Percentiles rank a stretch among this genome's conserved stretches.
Evolutionary conservation across 2,329 filamentous ascomycete genomes (phyloP).

Genomic region (Calonectria hongkongensis): DNA sequence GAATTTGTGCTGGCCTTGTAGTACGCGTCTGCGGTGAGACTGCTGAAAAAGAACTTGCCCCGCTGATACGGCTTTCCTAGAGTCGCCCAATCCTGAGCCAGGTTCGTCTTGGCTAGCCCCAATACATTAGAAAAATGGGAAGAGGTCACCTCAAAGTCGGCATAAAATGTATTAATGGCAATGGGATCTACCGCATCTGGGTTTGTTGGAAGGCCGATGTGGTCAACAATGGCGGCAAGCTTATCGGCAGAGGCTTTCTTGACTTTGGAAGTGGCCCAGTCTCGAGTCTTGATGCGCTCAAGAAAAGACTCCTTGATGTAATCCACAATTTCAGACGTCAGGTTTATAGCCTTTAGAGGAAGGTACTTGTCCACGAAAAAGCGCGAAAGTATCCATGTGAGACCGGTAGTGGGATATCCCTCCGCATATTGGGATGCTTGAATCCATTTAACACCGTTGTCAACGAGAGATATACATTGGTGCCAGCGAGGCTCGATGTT

Average conservation of each 20-base stretch:
- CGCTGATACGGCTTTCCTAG: constrained; percentile 77
- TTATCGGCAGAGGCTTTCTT: constrained; percentile 77
- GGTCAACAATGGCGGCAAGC: constrained; percentile 79
- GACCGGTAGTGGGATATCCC: constrained; percentile 55
- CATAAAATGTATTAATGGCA: constrained; percentile 75
- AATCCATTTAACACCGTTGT: constrained; percentile 40
- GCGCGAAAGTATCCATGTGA: constrained; percentile 81
- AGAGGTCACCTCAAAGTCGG: constrained; percentile 67
- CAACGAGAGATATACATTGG: constrained; percentile 31
- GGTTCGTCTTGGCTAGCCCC: constrained; percentile 68
- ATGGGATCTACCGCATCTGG: constrained; percentile 77
- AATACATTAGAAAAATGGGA: constrained; percentile 76
- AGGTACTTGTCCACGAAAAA: constrained; percentile 84
- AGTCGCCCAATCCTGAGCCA: constrained; percentile 72
- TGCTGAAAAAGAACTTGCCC: constrained; percentile 76
- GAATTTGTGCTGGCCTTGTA: constrained; percentile 80
- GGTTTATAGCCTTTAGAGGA: constrained; percentile 77
- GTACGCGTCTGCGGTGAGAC: constrained; percentile 79
- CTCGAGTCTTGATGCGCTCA: constrained; percentile 72
- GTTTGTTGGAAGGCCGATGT: constrained; percentile 80
- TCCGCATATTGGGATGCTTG: fast-evolving
- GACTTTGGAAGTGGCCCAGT: constrained; percentile 80
- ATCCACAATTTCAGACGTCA: constrained; percentile 81
- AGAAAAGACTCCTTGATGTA: constrained; percentile 82
- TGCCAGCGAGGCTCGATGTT: constrained; percentile 38